Evolutionary conservation across 352 stramenopile species (phyloP), one percentile per base, ranked within the genome.

Genomic region (Pythium pyrilobum): DNA sequence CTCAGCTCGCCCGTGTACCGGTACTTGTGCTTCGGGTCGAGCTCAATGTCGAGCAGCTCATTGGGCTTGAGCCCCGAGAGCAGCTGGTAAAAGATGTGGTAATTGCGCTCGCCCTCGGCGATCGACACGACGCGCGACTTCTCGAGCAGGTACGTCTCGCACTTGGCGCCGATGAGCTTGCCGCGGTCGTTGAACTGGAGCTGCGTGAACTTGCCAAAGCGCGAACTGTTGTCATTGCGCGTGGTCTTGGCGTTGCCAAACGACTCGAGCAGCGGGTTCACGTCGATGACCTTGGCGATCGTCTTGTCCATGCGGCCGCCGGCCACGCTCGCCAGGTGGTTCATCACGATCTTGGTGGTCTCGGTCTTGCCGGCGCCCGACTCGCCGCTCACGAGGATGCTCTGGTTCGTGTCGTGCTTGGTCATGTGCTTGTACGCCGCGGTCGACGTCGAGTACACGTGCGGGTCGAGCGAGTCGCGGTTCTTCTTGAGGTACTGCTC

Each of bases 81-180:
- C 47, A 95, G 78, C 70, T 99, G 94, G 67, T 99, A 99, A 65
- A 99, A 99, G 59, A 98, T 96, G 66, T 99, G 96, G 71, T 98
- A 99, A 60, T 98, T 98, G 23, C 96, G 82, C 69, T 99, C 95
- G 12, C 95, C 95, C n/a, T 97, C 86, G 5, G 91, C 88, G 62
- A 98, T 97, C 11, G 80, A 92, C 23, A 96, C 92, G 32, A 98
- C 96, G 38, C 96, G 87, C 9, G 89, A 97, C 62, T 98, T 98
- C 66, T 98, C 96, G 18, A 98, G 66, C 48, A 98, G 65, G 50
- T 98, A 98, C 7, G 96, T 98, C 50, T 96, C 91, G 56, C 84
- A 95, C 57, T 91, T 91, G 24, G 81, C 84, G 64, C 84, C 84
- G 41, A 90, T 88, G 8, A 95, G 65, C 60, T 89, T 90, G 21